Percentiles rank a stretch among this genome's conserved stretches.
These are phyloP conservation scores for Jackrogersella minutella DNA, from an alignment of 495 filamentous ascomycete genomes.

Conservation along the genomic window DNA sequence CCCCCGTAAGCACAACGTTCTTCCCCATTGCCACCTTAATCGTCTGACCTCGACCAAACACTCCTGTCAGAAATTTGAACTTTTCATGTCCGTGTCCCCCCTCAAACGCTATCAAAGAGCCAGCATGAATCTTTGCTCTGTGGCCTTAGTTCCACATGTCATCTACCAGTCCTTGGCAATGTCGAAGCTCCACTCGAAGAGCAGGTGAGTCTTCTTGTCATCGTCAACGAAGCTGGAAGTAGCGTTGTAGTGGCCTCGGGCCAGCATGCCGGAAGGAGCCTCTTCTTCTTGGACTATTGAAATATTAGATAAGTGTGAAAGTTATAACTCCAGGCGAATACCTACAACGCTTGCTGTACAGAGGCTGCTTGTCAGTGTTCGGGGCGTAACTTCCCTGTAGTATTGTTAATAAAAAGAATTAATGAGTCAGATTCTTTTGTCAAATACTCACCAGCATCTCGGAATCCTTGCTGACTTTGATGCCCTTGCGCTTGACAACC, in stretches of 20 bases:
- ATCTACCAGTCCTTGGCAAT: slow-evolving; percentile 91
- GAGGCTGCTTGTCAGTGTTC: slow-evolving; percentile 80
- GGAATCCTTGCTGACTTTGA: slow-evolving; percentile 85
- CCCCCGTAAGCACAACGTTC: slow-evolving; percentile 8
- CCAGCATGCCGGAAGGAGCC: slow-evolving; percentile 87
- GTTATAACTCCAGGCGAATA: slow-evolving; percentile 21
- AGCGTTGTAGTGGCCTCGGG: slow-evolving; percentile 85
- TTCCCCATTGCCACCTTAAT: background rate
- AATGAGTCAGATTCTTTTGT: too few species aligned
- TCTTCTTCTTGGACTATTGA: slow-evolving; percentile 82
- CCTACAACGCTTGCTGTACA: slow-evolving; percentile 92
- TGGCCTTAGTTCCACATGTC: background rate
- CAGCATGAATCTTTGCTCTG: background rate
- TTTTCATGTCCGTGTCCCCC: background rate
- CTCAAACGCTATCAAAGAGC: background rate
- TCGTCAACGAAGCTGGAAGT: slow-evolving; percentile 90
- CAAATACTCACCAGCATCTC: slow-evolving; percentile 89
- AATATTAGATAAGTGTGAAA: slow-evolving; percentile 11
- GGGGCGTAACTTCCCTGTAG: slow-evolving; percentile 82
- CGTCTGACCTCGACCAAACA: slow-evolving; percentile 1
- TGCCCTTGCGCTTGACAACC: slow-evolving; percentile 83
- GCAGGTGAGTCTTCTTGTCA: slow-evolving; percentile 82
- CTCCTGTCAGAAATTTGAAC: background rate
- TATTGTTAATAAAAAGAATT: slow-evolving; percentile 7
- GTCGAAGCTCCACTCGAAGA: slow-evolving; percentile 93